Evolutionary conservation across 1,284 basidiomycete species (phyloP), one percentile per base, ranked within the genome.

Genomic region (Phylloboletellus chloephorus): DNA sequence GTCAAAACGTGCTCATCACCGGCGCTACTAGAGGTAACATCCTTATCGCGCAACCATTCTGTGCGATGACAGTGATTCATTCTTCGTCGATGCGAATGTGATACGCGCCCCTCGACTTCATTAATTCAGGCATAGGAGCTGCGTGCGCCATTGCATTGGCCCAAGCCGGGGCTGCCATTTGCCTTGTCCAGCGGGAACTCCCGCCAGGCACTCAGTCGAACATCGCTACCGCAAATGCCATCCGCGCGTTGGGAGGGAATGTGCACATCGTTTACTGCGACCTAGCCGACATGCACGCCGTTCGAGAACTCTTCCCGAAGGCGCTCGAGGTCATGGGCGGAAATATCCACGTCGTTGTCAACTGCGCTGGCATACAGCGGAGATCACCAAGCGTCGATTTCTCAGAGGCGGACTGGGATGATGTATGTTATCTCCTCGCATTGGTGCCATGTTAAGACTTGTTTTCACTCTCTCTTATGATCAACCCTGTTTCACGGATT

Each of bases 361-460:
- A 97, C 66, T 96, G 92, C 62, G 94, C 88, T 41, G 94, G 93
- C 35, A 96, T 97, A 54, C 92, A 96, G 64, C 75, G 90, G 56
- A 73, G 91, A 63, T 80, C 84, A 42, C 86, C 88, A 43, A 81
- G 82, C 30, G 78, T 89, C 52, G 74, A 79, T 53, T 97, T 97
- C 63, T 70, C 79, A 26, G 91, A 95, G 61, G 63, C 70, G 34
- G 87, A 94, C 61, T 96, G 91, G 91, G 82, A 94, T 58, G 88
- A 92, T 66, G 89, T 90, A 61, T 57, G 79, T 67, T 38, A 34
- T 47, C 31, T 41, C 28, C 43, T 44, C 39, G 37, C 46, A 30
- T 43, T 45, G 29, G 10, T 34, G 25, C 22, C 40, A 22, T 37
- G 31, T 17, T 39, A 38, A 34, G 34, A 43, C 29, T 35, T 31